Conservation (phyloP, 148 eudicot species). For the Rhododendron vialii region DNA sequence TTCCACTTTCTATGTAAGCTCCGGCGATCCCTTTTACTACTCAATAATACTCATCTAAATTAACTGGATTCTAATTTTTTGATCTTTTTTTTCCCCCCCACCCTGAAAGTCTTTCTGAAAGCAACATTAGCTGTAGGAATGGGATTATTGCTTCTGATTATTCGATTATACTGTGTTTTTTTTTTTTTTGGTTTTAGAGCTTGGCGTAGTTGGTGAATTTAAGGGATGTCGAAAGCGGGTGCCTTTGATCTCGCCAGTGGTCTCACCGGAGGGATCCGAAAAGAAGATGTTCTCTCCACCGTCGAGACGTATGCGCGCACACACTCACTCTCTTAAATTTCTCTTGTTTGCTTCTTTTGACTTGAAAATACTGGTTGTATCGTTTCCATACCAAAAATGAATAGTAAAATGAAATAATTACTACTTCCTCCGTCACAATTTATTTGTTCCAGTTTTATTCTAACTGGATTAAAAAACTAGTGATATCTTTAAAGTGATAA, state of each 20-base stretch:
- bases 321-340: background rate
- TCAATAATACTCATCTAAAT: background rate
- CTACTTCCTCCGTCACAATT: no score
- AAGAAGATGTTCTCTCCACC: conserved; percentile 61
- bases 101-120: background rate
- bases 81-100: background rate
- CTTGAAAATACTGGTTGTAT: no score
- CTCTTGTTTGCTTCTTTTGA: background rate
- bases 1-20: background rate
- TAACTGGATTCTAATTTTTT: background rate
- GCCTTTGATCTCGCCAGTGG: conserved; percentile 88
- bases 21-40: background rate
- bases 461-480: no score
- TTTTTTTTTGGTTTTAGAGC: background rate
- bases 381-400: no score
- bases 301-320: conserved; percentile 51
- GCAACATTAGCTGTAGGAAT: background rate
- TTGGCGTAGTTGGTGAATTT: background rate
- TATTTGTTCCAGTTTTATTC: no score
- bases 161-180: no score
- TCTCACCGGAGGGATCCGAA: conserved; percentile 75
- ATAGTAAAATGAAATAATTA: no score
- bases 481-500: no score
- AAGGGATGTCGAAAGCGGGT: conserved; percentile 72
- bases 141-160: background rate